Base-by-base conservation (phyloP, 257 asterid genomes). In the Cruciata laevipes region DNA sequence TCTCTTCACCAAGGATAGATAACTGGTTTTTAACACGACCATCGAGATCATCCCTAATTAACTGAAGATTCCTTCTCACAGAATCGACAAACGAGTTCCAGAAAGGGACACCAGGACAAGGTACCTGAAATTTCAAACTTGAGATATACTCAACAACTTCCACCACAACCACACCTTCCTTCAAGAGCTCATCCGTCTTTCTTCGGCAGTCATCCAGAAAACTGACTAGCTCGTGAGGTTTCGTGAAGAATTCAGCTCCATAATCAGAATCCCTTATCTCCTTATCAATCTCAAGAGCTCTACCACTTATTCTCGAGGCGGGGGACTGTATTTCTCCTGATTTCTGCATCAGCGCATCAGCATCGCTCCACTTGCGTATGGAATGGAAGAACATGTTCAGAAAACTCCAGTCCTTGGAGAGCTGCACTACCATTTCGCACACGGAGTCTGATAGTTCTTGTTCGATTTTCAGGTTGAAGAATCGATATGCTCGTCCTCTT, bases 331-430 rank as follows among this genome's bases (percentile, higher is more conserved):
- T 35, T 35, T 35, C 35, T 25, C 63, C 63, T 25, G 63, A 24
- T 58, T 58, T 24, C 63, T 24, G 37, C 63, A 58, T 58, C 3
- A 58, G 63, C 8, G 2, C 37, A 27, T 58, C 37, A 3, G 63
- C 63, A 58, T 58, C 63, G 23, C 63, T 58, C 63, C 63, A 58
- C n/a, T 58, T 24, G 63, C 37, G 18, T 3, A 24, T 58, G 63
- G 63, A 58, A 21, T 17, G 63, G n/a, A 58, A 9, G 11, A 58
- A 7, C 63, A 58, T 58, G 7, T 58, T 25, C 7, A 58, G 37
- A 33, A 58, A 58, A 25, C 37, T 58, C 63, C 63, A 58, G 10
- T 58, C 63, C 18, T 13, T 58, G n/a, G 63, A 58, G 23, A 58
- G 63, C 13, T 58, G 63, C 20, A 21, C 16, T 58, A 24, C 31